A percentile compares a stretch with the other conserved stretches of the same genome.
These are phyloP conservation scores for Apiospora arundinis DNA, from an alignment of 2,329 filamentous ascomycete genomes.

Conservation along the genomic window DNA sequence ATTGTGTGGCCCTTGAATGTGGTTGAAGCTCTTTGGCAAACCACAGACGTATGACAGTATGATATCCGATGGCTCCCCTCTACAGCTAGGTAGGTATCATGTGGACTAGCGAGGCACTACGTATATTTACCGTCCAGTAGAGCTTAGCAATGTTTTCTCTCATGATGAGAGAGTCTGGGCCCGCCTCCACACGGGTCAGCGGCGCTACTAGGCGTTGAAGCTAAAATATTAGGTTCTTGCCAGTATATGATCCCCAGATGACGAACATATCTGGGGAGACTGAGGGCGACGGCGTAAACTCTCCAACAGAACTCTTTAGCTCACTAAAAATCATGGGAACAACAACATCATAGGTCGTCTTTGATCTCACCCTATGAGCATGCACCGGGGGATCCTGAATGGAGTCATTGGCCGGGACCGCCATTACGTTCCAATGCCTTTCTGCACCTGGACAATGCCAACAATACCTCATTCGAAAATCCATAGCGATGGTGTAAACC, in stretches of 20 bases:
- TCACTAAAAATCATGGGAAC: neutral
- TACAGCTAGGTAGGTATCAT: neutral
- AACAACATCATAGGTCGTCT: neutral
- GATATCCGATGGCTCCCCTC: neutral
- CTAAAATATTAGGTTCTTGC: neutral
- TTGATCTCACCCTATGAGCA: neutral
- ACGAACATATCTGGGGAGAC: neutral
- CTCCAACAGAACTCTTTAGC: neutral
- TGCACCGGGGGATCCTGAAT: neutral
- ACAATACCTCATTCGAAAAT: neutral
- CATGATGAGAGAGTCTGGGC: neutral
- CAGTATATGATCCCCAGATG: conserved; percentile 2
- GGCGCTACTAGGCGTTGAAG: neutral
- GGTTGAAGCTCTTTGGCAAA: neutral
- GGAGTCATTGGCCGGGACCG: neutral
- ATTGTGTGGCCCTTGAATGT: neutral
- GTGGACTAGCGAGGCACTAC: neutral
- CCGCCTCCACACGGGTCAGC: neutral
- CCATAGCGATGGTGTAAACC: neutral
- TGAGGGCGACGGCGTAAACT: neutral
- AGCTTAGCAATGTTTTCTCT: neutral
- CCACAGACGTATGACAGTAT: neutral
- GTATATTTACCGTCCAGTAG: neutral
- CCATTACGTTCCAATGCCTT: neutral
- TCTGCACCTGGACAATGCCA: neutral